A percentile compares a stretch with the other conserved stretches of the same genome.
Conservation (phyloP, 2,329 filamentous ascomycete species). For the Talaromyces marneffei region DNA sequence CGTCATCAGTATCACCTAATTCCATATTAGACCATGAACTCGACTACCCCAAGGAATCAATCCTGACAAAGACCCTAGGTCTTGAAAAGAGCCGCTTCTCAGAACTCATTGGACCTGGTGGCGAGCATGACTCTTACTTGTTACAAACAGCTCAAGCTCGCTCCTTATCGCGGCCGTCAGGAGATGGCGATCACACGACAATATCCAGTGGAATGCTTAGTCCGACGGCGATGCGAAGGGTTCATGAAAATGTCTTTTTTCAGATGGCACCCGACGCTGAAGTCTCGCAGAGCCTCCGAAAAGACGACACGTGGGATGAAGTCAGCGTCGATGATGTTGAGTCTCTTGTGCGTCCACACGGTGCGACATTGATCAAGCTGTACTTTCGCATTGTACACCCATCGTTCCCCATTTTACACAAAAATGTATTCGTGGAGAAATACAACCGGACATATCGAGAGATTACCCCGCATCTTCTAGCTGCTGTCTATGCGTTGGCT, state of each 20-base stretch:
- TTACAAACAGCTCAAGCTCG: background rate
- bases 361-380: slow-evolving; percentile 68
- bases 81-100: slow-evolving; percentile 13
- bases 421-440: slow-evolving; percentile 71
- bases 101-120: slow-evolving; percentile 10
- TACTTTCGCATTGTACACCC: slow-evolving; percentile 80
- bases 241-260: slow-evolving; percentile 10
- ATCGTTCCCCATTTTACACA: slow-evolving; percentile 75
- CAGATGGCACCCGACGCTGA: slow-evolving; percentile 9
- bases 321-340: slow-evolving; percentile 47
- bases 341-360: slow-evolving; percentile 67
- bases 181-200: background rate
- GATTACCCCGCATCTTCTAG: slow-evolving; percentile 70
- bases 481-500: slow-evolving; percentile 69
- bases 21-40: background rate
- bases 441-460: slow-evolving; percentile 67
- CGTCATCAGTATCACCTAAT: background rate
- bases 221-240: slow-evolving; percentile 2
- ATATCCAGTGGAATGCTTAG: background rate
- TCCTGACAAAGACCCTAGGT: slow-evolving; percentile 9
- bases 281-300: slow-evolving; percentile 4
- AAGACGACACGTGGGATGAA: slow-evolving; percentile 6
- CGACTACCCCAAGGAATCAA: slow-evolving; percentile 12
- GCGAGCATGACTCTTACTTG: slow-evolving; percentile 8
- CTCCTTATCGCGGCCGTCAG: background rate